Conservation (phyloP, 208 protist species). For the Leishmania mexicana region DNA sequence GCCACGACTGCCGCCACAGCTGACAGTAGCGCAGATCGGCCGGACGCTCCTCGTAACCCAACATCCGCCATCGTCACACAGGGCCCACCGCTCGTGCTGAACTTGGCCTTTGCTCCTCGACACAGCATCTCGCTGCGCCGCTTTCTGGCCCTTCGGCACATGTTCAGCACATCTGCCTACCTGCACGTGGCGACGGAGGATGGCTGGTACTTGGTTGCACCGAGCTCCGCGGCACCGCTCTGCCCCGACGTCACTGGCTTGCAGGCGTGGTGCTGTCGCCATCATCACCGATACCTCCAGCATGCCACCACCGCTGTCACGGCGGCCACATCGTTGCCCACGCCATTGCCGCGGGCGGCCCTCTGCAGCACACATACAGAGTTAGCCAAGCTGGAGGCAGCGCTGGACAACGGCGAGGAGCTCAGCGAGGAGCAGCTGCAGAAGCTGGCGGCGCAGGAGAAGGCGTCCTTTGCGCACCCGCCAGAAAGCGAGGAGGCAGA, state of each 20-base stretch:
- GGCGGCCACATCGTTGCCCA: neutral
- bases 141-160: slow-evolving; percentile 75
- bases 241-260: slow-evolving; percentile 42
- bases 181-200: slow-evolving; percentile 57
- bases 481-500: slow-evolving; percentile 8
- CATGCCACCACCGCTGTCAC: no score
- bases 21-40: neutral
- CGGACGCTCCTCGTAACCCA: neutral
- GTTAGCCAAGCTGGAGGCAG: slow-evolving; percentile 19
- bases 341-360: neutral
- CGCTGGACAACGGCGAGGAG: slow-evolving; percentile 25
- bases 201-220: slow-evolving; percentile 75
- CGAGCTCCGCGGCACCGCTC: slow-evolving; percentile 45
- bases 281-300: slow-evolving; percentile 51
- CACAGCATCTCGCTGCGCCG: slow-evolving; percentile 65
- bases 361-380: neutral
- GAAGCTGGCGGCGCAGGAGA: slow-evolving; percentile 19
- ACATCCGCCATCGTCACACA: neutral
- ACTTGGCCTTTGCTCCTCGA: slow-evolving; percentile 47
- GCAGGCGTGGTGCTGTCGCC: slow-evolving; percentile 43
- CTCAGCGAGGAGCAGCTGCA: slow-evolving; percentile 35
- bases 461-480: neutral
- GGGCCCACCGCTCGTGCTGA: slow-evolving; percentile 60
- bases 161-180: slow-evolving; percentile 50
- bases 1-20: neutral